Evolutionary conservation across 192 early-diverging fungal species (phyloP).

Genomic region (Linnemannia elongata): DNA sequence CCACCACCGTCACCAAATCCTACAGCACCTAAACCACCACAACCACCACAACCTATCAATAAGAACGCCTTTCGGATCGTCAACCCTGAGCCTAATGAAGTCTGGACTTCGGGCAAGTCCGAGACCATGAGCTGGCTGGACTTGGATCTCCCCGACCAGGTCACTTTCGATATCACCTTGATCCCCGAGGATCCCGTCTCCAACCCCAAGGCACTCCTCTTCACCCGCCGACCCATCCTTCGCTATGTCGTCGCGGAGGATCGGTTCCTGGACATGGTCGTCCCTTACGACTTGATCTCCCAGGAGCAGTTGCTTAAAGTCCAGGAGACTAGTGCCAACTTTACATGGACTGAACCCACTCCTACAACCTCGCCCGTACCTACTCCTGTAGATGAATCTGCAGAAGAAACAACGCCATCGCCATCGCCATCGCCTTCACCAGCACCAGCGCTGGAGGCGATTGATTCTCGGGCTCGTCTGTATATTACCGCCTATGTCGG

Average conservation of each 20-base stretch:
- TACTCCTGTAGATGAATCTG: not conserved
- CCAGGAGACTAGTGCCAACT: slow-evolving; percentile 18
- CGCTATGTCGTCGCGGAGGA: slow-evolving; percentile 20
- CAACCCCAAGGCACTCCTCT: slow-evolving; percentile 21
- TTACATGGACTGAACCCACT: not conserved
- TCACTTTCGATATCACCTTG: slow-evolving; percentile 33
- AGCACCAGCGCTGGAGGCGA: not conserved
- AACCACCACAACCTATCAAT: not conserved
- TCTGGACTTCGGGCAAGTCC: slow-evolving; percentile 30
- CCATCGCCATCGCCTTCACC: not conserved
- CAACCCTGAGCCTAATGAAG: slow-evolving; percentile 31
- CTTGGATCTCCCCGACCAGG: slow-evolving; percentile 9
- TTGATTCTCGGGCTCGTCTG: slow-evolving; percentile 24
- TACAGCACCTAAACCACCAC: not conserved
- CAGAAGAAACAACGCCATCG: not conserved
- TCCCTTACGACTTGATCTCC: slow-evolving; percentile 38
- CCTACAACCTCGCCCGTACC: not conserved
- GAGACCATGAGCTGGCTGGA: slow-evolving; percentile 24
- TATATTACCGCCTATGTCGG: slow-evolving; percentile 37
- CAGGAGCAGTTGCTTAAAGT: slow-evolving; percentile 26
- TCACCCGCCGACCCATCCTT: slow-evolving; percentile 33
- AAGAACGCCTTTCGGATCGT: slow-evolving; percentile 22
- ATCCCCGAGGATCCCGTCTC: slow-evolving; percentile 32
- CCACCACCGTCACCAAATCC: not conserved
- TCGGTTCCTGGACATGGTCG: slow-evolving; percentile 20